These are phyloP conservation scores for Colletotrichum agaves DNA, from an alignment of 2,329 filamentous ascomycete genomes.

Conservation along the genomic window DNA sequence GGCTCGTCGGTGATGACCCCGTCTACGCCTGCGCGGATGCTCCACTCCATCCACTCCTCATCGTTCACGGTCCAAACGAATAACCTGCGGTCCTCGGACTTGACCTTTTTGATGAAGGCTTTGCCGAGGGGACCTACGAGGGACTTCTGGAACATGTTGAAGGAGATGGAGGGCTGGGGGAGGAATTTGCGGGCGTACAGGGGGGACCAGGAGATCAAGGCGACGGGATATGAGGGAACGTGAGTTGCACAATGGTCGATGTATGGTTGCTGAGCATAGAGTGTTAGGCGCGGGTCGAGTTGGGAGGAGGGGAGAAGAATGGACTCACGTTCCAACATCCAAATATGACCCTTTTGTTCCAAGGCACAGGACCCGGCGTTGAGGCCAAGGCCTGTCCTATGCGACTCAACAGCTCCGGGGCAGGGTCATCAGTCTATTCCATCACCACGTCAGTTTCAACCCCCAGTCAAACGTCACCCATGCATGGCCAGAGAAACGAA, in stretches of 20 bases:
- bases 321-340: slow-evolving; percentile 80
- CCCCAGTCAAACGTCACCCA: too few relatives aligned
- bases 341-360: slow-evolving; percentile 79
- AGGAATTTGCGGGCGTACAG: slow-evolving; percentile 79
- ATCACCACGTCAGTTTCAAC: not conserved
- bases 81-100: slow-evolving; percentile 61
- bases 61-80: slow-evolving; percentile 91
- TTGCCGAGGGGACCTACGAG: slow-evolving; percentile 76
- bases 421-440: slow-evolving; percentile 72
- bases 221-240: slow-evolving; percentile 71
- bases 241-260: slow-evolving; percentile 70
- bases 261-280: slow-evolving; percentile 58
- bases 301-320: not conserved
- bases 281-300: not conserved
- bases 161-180: slow-evolving; percentile 70
- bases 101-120: slow-evolving; percentile 72
- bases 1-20: slow-evolving; percentile 91
- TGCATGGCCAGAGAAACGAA: slow-evolving; percentile 45
- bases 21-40: slow-evolving; percentile 72
- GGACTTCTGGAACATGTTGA: slow-evolving; percentile 79
- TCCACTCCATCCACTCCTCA: slow-evolving; percentile 83
- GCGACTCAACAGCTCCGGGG: slow-evolving; percentile 75
- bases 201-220: slow-evolving; percentile 75
- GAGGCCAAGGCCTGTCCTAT: slow-evolving; percentile 72
- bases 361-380: slow-evolving; percentile 64